A percentile compares a stretch with the other conserved stretches of the same genome.
Evolutionary conservation across 352 stramenopile genomes (phyloP).

Genomic region (Pythium brachiatum): DNA sequence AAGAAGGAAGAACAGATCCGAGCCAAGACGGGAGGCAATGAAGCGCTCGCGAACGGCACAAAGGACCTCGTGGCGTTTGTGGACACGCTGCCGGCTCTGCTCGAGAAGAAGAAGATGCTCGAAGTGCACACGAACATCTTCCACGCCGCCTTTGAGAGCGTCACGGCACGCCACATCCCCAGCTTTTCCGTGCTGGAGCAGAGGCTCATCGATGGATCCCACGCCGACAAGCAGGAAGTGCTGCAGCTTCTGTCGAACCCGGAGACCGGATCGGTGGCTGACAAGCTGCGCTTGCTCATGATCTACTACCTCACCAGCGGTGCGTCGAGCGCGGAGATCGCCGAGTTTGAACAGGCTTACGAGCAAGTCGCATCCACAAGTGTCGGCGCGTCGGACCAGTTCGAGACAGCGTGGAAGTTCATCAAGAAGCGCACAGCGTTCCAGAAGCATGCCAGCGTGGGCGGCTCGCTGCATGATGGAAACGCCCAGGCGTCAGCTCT

Average conservation of each 20-base stretch:
- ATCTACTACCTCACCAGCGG: slow-evolving; percentile 86
- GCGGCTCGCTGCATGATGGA: slow-evolving; percentile 39
- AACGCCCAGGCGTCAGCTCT: slow-evolving; percentile 15
- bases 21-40: slow-evolving; percentile 57
- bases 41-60: slow-evolving; percentile 68
- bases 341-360: slow-evolving; percentile 71
- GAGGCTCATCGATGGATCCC: slow-evolving; percentile 79
- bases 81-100: slow-evolving; percentile 72
- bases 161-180: slow-evolving; percentile 77
- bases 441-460: slow-evolving; percentile 74
- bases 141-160: slow-evolving; percentile 74
- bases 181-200: slow-evolving; percentile 86
- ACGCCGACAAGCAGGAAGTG: slow-evolving; percentile 68
- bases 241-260: slow-evolving; percentile 58
- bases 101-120: slow-evolving; percentile 89
- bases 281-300: slow-evolving; percentile 87
- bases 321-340: slow-evolving; percentile 62
- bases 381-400: slow-evolving; percentile 37
- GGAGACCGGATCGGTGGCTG: slow-evolving; percentile 65
- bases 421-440: slow-evolving; percentile 82
- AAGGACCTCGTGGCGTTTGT: slow-evolving; percentile 84
- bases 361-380: slow-evolving; percentile 43
- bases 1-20: slow-evolving; percentile 84
- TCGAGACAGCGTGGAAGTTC: slow-evolving; percentile 67
- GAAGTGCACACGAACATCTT: slow-evolving; percentile 90